Base-by-base conservation (phyloP, 495 filamentous ascomycete species). In the Daldinia caldariorum region DNA sequence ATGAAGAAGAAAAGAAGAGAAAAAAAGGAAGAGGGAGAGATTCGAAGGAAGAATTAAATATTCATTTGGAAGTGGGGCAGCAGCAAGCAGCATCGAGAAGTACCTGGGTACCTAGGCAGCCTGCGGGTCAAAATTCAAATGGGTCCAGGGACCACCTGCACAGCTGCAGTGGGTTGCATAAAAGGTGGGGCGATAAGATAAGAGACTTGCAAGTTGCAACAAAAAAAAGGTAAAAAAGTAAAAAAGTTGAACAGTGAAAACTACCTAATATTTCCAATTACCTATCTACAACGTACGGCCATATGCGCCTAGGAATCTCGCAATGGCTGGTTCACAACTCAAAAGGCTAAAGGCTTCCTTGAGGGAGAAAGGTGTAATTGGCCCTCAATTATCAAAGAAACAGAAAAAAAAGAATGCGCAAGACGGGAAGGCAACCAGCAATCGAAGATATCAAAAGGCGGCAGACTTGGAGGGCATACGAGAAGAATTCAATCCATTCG, bases 401-500 rank as follows among this genome's bases (percentile, higher is more conserved):
- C 88, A 97, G 73, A 92, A 90, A 76, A 91, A 89, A 72, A 86
- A 91, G 78, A 88, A 89, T 77, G 86, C 85, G 39, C 88, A 89
- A 76, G 84, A 87, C 76, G 86, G 86, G 41, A 84, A 83, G 51
- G 82, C 82, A 53, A 85, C 87, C 67, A 88, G 87, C 69, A 88
- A 91, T 69, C 89, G 91, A 69, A 84, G 88, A 57, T 86, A 90
- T n/a, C 86, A 92, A 78, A 86, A 90, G 60, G 86, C 89, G 71
- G 87, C 86, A 47, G 92, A 91, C 13, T 83, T 99, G 58, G 86
- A 91, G 73, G 86, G 86, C 55, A 97, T 98, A 75, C 90, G 95
- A 69, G 94, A 97, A 64, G 88, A 92, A 70, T 97, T 97, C 87
- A 98, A 97, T 79, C 95, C 95, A 3, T 99, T 98, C 78, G 95